A percentile compares a stretch with the other conserved stretches of the same genome.
These are phyloP conservation scores for Podaxis sp. DNA, from an alignment of 768 basidiomycete genomes.

Conservation along the genomic window DNA sequence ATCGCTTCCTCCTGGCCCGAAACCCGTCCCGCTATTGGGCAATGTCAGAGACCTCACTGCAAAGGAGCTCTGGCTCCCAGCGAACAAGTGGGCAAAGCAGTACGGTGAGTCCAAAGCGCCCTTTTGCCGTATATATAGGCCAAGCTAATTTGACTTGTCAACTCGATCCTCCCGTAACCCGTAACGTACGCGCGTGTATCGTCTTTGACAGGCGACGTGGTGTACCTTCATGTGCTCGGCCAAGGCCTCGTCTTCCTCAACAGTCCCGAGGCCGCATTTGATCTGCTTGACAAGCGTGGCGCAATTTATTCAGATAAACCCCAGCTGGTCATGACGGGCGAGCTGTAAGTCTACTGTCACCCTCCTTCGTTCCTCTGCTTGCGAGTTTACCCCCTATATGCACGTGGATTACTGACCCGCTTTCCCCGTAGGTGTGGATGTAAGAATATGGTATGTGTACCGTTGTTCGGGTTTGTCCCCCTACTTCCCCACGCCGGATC, in stretches of 20 bases:
- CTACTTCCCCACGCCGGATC: not conserved
- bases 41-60: constrained; percentile 59
- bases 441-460: constrained; percentile 55
- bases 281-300: constrained; percentile 70
- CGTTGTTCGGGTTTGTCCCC: not conserved
- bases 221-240: constrained; percentile 63
- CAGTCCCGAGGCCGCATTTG: constrained; percentile 53
- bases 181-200: not conserved
- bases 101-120: constrained; percentile 48
- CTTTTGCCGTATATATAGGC: not conserved
- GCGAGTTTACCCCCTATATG: constrained; percentile 11
- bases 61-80: constrained; percentile 66
- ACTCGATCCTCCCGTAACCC: constrained; percentile 2
- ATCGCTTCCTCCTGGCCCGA: constrained; percentile 66
- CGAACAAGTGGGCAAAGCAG: constrained; percentile 55
- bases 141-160: constrained; percentile 11
- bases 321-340: constrained; percentile 63
- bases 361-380: constrained; percentile 3
- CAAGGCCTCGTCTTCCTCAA: constrained; percentile 70
- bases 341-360: constrained; percentile 48
- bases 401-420: constrained; percentile 15
- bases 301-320: constrained; percentile 77
- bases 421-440: constrained; percentile 48
- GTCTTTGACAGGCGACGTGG: constrained; percentile 52
- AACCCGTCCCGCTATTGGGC: constrained; percentile 61